Base-by-base conservation (phyloP, 2,329 filamentous ascomycete species). In the Arthroderma sp. region DNA sequence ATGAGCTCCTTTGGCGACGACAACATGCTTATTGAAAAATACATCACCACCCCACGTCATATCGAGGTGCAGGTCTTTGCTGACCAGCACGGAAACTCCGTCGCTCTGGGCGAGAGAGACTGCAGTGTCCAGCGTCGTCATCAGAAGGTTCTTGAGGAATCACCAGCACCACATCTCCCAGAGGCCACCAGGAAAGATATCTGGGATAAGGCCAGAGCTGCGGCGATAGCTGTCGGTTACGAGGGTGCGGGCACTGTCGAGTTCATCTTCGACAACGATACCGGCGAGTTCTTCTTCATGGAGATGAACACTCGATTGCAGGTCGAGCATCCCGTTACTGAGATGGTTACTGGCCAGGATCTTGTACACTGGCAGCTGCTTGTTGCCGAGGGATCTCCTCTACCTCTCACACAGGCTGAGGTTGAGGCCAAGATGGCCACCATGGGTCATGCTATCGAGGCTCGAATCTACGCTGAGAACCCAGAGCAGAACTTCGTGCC, bases 311-410 rank as follows among this genome's bases (percentile, higher is more conserved):
- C 93, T 0, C 81, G 93, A 55, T 76, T 98, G 19, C 93, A 98
- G 72, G 93, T 98, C 54, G 93, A 98, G 74, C 93, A 98, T 66
- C 93, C 93, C 0, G 93, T 97, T 19, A 97, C 85, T 0, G 87
- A 91, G 68, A 84, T 86, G 77, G 83, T 87, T 1, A 88, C 85
- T 8, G 84, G 81, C 0, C 79, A 88, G 53, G 87, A 91, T 66
- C 74, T 98, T 37, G 93, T 98, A 2, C 85, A 91, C 67, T 98
- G 93, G 93, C 93, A 98, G 73, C 88, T 98, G 67, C 76, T 86
- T 65, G 86, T 97, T 44, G 88, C 91, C 51, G 82, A 85, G 65
- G 85, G 85, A 17, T 80, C 81, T n/a, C 76, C 74, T 54, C 74
- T 88, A 4, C 85, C 85, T 1, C 71, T 87, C 15, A 83, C 79